Base-by-base conservation (phyloP, 2,329 filamentous ascomycete species). In the Arthrobotrys iridis region DNA sequence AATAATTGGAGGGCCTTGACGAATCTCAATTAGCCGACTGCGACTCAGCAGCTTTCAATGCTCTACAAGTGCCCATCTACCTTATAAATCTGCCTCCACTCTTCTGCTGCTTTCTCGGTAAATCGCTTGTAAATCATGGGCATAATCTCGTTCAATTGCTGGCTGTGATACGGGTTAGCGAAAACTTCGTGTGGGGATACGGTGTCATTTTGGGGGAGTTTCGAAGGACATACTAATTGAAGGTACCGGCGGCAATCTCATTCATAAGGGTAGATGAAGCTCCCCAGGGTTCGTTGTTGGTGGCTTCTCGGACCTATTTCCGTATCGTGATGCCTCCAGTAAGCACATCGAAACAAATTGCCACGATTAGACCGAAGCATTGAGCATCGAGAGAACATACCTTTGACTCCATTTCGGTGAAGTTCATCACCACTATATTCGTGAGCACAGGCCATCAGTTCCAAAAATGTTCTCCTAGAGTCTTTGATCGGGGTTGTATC, bases 71-170 rank as follows among this genome's bases (percentile, higher is more conserved):
- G 18, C 3, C 33, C 58, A 55, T 30, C 30, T 76, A 93, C 91
- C 86, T 99, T 99, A 87, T 99, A 99, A 81, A 99, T 99, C 83
- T 99, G 95, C 79, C 95, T 89, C 95, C 95, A 99, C 84, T 99
- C 95, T 82, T 99, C 95, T 66, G 95, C 94, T 5, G 93, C 88
- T 85, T 99, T 99, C 82, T 99, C 95, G 76, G 95, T 99, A 83
- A 99, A 99, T 78, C 95, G 92, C 81, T 96, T 95, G 85, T 99
- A 99, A 81, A 99, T 97, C 93, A 99, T 95, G 78, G 95, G 95
- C 95, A 99, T 99, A 82, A 99, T 98, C 83, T 99, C 95, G 83
- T 98, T 98, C 68, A 99, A 89, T 60, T 93, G 88, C 88, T 97
- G 93, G 82, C 94, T 97, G 81, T 68, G 43, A 4, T 15, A 50